Conservation (phyloP, 1,284 basidiomycete genomes). For the Wallemia ichthyophaga region DNA sequence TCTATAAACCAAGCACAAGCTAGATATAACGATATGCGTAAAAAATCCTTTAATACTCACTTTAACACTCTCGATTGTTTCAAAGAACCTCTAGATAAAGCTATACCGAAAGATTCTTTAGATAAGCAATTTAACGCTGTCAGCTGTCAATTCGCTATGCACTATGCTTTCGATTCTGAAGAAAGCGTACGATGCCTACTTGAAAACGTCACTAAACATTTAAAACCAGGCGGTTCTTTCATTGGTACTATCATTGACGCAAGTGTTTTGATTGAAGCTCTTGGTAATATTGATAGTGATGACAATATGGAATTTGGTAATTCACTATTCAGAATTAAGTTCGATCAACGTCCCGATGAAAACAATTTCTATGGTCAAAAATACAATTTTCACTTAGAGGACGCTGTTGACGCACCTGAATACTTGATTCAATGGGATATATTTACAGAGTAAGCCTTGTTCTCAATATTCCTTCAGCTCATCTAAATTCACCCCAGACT, state of each 20-base stretch:
- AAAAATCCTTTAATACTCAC: slow-evolving; percentile 32
- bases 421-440: slow-evolving; percentile 84
- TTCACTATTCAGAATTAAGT: slow-evolving; percentile 57
- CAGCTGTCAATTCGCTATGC: slow-evolving; percentile 98
- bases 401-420: slow-evolving; percentile 91
- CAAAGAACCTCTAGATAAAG: slow-evolving; percentile 32
- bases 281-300: slow-evolving; percentile 33
- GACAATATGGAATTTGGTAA: slow-evolving; percentile 50
- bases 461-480: not conserved
- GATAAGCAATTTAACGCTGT: slow-evolving; percentile 57
- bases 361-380: slow-evolving; percentile 53
- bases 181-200: slow-evolving; percentile 73
- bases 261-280: slow-evolving; percentile 38
- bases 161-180: slow-evolving; percentile 82
- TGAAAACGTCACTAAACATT: slow-evolving; percentile 51
- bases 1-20: slow-evolving; percentile 66
- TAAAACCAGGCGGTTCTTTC: slow-evolving; percentile 58
- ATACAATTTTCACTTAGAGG: slow-evolving; percentile 74
- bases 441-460: slow-evolving; percentile 40
- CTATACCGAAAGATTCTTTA: slow-evolving; percentile 30
- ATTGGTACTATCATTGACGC: slow-evolving; percentile 83
- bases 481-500: slow-evolving; percentile 1
- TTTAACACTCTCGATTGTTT: slow-evolving; percentile 82
- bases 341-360: slow-evolving; percentile 29
- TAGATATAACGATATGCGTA: slow-evolving; percentile 27